Evolutionary conservation across 83 land plant species (phyloP).

Genomic region (Thuja plicata): DNA sequence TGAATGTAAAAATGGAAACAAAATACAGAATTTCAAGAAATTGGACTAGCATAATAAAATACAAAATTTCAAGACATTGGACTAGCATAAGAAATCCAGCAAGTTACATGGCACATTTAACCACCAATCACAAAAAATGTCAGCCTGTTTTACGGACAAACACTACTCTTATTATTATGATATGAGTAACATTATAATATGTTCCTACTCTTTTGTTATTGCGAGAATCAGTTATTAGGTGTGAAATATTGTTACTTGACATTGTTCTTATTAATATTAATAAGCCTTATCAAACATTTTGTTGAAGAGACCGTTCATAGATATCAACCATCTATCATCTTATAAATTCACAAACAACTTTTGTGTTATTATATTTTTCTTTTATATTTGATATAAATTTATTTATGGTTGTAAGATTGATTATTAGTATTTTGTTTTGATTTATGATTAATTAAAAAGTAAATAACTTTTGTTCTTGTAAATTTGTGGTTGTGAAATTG

Average conservation of each 20-base stretch:
- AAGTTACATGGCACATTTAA: not conserved
- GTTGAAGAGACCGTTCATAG: too few species aligned
- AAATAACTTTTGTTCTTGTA: too few species aligned
- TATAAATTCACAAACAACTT: too few species aligned
- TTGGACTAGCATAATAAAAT: not conserved
- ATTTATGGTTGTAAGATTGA: too few species aligned
- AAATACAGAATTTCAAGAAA: not conserved
- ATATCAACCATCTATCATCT: too few species aligned
- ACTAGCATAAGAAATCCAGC: not conserved
- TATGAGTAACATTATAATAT: not conserved
- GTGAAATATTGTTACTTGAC: not conserved
- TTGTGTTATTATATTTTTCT: too few species aligned
- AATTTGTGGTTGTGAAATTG: too few species aligned
- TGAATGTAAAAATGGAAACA: not conserved
- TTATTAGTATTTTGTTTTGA: too few species aligned
- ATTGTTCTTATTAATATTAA: not conserved
- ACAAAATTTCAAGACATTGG: not conserved
- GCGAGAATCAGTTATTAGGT: not conserved
- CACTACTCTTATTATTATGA: not conserved
- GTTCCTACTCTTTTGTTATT: not conserved
- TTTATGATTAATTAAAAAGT: too few species aligned
- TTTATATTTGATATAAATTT: too few species aligned
- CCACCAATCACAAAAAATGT: not conserved
- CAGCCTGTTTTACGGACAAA: not conserved
- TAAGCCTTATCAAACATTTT: too few species aligned